Evolutionary conservation across 2,329 filamentous ascomycete genomes (phyloP).

Genomic region (Harringtonia aguacate): DNA sequence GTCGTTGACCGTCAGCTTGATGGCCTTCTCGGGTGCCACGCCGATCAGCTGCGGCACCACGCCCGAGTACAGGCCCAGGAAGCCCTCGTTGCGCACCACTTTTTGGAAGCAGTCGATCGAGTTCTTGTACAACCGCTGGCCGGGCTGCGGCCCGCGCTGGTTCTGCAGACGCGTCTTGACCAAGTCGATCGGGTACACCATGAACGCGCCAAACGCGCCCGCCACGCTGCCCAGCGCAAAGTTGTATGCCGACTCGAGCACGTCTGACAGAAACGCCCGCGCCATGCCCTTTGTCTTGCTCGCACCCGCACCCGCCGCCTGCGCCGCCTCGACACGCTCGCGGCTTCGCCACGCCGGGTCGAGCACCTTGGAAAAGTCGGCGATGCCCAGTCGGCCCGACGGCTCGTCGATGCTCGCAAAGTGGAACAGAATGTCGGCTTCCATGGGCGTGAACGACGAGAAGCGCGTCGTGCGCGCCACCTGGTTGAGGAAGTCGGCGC

Average conservation of each 20-base stretch:
- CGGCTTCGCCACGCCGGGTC: slow-evolving; percentile 81
- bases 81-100: slow-evolving; percentile 84
- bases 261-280: slow-evolving; percentile 46
- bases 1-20: slow-evolving; percentile 98
- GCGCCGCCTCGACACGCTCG: slow-evolving; percentile 23
- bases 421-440: slow-evolving; percentile 96
- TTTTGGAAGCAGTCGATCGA: slow-evolving; percentile 92
- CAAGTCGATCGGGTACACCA: slow-evolving; percentile 98
- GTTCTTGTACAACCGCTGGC: slow-evolving; percentile 90
- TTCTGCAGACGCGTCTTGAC: slow-evolving; percentile 99
- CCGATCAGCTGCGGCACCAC: slow-evolving; percentile 91
- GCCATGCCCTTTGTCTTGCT: slow-evolving; percentile 43
- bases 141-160: slow-evolving; percentile 72
- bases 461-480: slow-evolving; percentile 85
- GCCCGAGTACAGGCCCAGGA: slow-evolving; percentile 84
- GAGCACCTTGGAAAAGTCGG: slow-evolving; percentile 88
- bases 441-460: slow-evolving; percentile 95
- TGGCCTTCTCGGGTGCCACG: slow-evolving; percentile 98
- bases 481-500: slow-evolving; percentile 89
- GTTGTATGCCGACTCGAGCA: slow-evolving; percentile 76
- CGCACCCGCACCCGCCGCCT: neutral
- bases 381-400: slow-evolving; percentile 69
- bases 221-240: slow-evolving; percentile 83
- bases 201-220: slow-evolving; percentile 95
- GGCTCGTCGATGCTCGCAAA: slow-evolving; percentile 89